phyloP scores from a whole-genome alignment of 306 rosid genomes.

The Hylodesmum podocarpum region DNA sequence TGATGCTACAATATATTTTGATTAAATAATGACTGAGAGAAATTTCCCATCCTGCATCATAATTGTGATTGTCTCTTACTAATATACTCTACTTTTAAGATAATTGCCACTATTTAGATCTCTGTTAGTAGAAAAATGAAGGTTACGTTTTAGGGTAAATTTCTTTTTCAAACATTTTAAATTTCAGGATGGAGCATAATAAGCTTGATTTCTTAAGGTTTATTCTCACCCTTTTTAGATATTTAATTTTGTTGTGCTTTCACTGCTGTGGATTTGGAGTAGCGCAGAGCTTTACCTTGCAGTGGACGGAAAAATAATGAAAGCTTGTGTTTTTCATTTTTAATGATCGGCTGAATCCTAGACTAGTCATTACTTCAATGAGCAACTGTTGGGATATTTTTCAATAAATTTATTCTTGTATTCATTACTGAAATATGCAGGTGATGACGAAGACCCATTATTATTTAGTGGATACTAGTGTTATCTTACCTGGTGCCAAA shows the following conservation, averaged over 20 bases:
- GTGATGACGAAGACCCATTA: slow-evolving; percentile 95
- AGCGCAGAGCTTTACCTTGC: background rate
- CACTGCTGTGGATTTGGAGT: background rate
- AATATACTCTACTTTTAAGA: background rate
- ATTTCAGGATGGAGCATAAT: slow-evolving; percentile 18
- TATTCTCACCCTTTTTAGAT: background rate
- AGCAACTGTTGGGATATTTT: slow-evolving; percentile 9
- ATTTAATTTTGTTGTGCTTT: slow-evolving; percentile 2
- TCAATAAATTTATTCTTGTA: background rate
- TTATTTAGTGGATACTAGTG: slow-evolving; percentile 86
- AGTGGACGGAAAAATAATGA: background rate
- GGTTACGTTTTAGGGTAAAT: background rate
- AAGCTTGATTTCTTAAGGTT: slow-evolving; percentile 10
- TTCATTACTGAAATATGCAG: slow-evolving; percentile 50
- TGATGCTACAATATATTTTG: background rate
- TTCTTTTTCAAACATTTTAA: slow-evolving; percentile 24
- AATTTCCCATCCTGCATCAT: slow-evolving; percentile 4
- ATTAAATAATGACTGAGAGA: slow-evolving; percentile 11
- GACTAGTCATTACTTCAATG: slow-evolving; percentile 13
- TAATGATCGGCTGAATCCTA: background rate
- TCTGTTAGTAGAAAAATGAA: background rate
- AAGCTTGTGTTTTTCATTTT: slow-evolving; percentile 18
- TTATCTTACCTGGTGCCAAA: slow-evolving; percentile 76
- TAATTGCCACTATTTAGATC: slow-evolving; percentile 9
- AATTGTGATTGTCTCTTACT: background rate